phyloP scores from a whole-genome alignment of 306 rosid genomes.

The Cajanus cajan region DNA sequence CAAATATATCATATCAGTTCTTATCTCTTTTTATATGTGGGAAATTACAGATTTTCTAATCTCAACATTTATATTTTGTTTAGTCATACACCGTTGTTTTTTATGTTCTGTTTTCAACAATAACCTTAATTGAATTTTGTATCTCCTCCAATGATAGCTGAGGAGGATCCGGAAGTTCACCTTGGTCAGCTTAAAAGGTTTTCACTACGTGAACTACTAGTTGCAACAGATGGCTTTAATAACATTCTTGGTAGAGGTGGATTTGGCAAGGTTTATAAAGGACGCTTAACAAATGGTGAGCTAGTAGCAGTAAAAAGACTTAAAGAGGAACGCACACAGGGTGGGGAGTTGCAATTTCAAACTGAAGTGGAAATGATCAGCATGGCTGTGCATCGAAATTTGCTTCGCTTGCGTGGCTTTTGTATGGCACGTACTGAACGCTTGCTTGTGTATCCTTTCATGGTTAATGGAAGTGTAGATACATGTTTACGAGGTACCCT shows the following conservation, averaged over 20 bases:
- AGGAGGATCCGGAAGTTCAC: conserved; percentile 95
- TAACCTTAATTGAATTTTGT: conserved; percentile 20
- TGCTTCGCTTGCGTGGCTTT: conserved; percentile 36
- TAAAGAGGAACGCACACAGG: conserved; percentile 76
- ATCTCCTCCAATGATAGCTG: conserved; percentile 49
- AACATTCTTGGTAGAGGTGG: conserved; percentile 87
- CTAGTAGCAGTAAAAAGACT: conserved; percentile 94
- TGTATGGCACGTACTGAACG: conserved; percentile 36
- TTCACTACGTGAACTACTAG: conserved; percentile 84
- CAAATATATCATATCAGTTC: too few species aligned
- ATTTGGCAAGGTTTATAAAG: conserved; percentile 93
- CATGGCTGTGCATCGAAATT: conserved; percentile 37
- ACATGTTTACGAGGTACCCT: conserved; percentile 82
- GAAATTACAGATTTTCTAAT: too few species aligned
- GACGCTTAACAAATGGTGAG: conserved; percentile 78
- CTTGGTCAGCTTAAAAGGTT: conserved; percentile 87
- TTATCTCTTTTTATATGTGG: too few species aligned
- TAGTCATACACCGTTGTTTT: too few species aligned
- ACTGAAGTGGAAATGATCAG: conserved; percentile 54
- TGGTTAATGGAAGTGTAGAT: conserved; percentile 74
- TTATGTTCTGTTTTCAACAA: too few species aligned
- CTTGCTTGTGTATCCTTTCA: conserved; percentile 33
- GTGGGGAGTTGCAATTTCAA: conserved; percentile 89
- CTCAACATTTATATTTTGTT: too few species aligned
- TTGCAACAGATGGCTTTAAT: conserved; percentile 83